These are phyloP conservation scores for Gastrolobium bilobum DNA, from an alignment of 306 rosid species.

Conservation along the genomic window DNA sequence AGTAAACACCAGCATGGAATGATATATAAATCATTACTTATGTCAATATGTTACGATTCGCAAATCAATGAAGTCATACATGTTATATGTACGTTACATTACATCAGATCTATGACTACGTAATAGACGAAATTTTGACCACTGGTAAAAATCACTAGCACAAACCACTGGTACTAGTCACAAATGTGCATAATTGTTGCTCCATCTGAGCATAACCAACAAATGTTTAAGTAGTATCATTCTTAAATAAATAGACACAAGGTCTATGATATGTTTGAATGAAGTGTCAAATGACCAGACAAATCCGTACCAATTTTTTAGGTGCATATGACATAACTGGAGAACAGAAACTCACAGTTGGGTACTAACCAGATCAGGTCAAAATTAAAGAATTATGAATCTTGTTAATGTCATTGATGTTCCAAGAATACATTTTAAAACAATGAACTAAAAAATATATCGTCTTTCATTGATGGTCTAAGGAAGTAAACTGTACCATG, in stretches of 20 bases:
- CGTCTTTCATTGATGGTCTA: conserved; percentile 41
- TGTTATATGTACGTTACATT: conserved; percentile 19
- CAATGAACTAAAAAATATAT: conserved; percentile 16
- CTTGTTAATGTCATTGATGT: conserved; percentile 25
- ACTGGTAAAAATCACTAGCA: conserved; percentile 17
- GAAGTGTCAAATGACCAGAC: conserved; percentile 42
- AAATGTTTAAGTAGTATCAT: conserved; percentile 4
- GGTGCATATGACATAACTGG: conserved; percentile 10
- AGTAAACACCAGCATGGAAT: conserved; percentile 41
- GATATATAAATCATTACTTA: conserved; percentile 26
- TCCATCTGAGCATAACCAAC: conserved; percentile 7
- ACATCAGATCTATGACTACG: conserved; percentile 29
- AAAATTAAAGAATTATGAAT: background rate
- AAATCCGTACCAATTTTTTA: conserved; percentile 31
- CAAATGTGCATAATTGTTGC: conserved; percentile 30
- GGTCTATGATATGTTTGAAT: conserved; percentile 21
- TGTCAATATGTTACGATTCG: conserved; percentile 5
- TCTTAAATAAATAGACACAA: conserved; percentile 12
- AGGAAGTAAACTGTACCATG: conserved; percentile 60
- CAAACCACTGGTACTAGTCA: background rate
- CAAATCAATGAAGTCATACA: conserved; percentile 35
- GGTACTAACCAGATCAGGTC: background rate
- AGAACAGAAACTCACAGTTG: conserved; percentile 32
- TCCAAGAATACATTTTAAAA: conserved; percentile 19
- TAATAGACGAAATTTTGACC: conserved; percentile 15